phyloP scores from a whole-genome alignment of 345 rosid genomes.

The Linum trigynum region DNA sequence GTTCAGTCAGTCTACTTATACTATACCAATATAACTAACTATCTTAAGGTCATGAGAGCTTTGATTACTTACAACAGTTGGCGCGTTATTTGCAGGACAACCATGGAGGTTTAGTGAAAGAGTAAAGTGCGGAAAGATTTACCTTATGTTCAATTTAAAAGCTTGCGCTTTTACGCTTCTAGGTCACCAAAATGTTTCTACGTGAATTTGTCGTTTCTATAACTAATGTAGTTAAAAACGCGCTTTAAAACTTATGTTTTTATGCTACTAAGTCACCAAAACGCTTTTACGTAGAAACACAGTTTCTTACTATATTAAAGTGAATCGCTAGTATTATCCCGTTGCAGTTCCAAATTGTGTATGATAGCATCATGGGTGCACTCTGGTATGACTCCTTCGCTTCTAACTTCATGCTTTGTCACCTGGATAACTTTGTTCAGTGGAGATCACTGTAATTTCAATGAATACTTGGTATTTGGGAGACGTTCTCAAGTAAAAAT shows the following conservation, averaged over 20 bases:
- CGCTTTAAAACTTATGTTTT: too few relatives aligned
- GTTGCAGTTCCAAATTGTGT: constrained; percentile 64
- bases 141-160: constrained; percentile 44
- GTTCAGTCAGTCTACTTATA: neutral
- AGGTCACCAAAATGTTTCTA: too few relatives aligned
- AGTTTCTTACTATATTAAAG: constrained; percentile 86
- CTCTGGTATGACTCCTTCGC: constrained; percentile 51
- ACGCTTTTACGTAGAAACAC: constrained; percentile 17
- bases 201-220: too few relatives aligned
- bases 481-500: too few relatives aligned
- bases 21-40: neutral
- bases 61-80: too few relatives aligned
- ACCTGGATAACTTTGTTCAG: too few relatives aligned
- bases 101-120: constrained; percentile 62
- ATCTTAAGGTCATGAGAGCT: too few relatives aligned
- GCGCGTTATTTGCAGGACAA: constrained; percentile 41
- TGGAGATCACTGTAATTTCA: too few relatives aligned
- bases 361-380: constrained; percentile 55
- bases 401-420: neutral
- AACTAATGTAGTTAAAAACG: too few relatives aligned
- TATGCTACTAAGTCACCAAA: too few relatives aligned
- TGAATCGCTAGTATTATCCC: constrained; percentile 75
- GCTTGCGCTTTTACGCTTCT: too few relatives aligned
- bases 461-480: too few relatives aligned
- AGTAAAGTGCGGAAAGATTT: constrained; percentile 56